Evolutionary conservation across 495 filamentous ascomycete genomes (phyloP), one percentile per base, ranked within the genome.

Genomic region (Sporormia fimetaria): DNA sequence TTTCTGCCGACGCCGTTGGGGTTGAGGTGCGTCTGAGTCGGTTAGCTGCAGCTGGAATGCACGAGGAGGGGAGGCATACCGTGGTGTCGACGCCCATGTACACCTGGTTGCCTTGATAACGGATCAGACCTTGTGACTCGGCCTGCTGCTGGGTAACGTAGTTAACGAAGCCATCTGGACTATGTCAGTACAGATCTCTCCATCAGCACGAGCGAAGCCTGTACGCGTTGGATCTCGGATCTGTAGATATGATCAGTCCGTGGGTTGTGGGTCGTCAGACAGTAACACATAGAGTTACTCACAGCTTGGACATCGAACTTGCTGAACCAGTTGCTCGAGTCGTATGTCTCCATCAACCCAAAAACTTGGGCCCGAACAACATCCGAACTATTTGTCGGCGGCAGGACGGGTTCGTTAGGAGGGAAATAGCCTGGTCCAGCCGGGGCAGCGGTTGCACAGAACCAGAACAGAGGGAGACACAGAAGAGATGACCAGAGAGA

Each of bases 11-110:
- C 34, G 14, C 62, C 62, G 34, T 54, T 56, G 3, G 57, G 44
- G 12, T 56, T 42, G 9, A 61, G 50, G n/a, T n/a, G n/a, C n/a
- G n/a, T n/a, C n/a, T n/a, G n/a, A n/a, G n/a, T n/a, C n/a, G n/a
- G n/a, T n/a, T n/a, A n/a, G n/a, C n/a, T n/a, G n/a, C n/a, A n/a
- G n/a, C n/a, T n/a, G n/a, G n/a, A n/a, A n/a, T n/a, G n/a, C n/a
- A n/a, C n/a, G n/a, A n/a, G n/a, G n/a, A n/a, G n/a, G n/a, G n/a
- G n/a, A n/a, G n/a, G n/a, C n/a, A n/a, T 1, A 37, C 27, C 12
- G 34, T 53, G 15, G 32, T 33, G 42, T 65, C 61, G 7, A 60
- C 56, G 14, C 57, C 49, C 38, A 65, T 61, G 38, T 61, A 61
- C n/a, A 57, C 48, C 6, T 47, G 47, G 17, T 47, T 48, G 6